phyloP scores from a whole-genome alignment of 2,329 filamentous ascomycete species.

The Sclerotiophoma versabilis region DNA sequence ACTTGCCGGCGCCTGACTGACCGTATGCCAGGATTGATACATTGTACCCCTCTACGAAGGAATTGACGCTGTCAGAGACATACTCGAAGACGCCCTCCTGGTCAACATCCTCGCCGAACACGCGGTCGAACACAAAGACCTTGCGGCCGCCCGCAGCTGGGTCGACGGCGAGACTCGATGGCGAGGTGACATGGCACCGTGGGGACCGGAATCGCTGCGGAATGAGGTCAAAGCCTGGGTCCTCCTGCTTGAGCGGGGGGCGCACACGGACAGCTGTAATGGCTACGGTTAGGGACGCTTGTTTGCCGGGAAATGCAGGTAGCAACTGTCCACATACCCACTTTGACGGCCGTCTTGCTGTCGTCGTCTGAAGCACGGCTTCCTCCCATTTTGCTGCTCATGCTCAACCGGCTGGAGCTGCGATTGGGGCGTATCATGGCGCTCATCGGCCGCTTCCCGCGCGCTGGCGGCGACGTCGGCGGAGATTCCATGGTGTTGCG shows the following conservation, averaged over 20 bases:
- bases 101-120: slow-evolving; percentile 81
- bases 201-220: slow-evolving; percentile 93
- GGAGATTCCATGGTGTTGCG: slow-evolving; percentile 47
- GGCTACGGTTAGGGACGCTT: slow-evolving; percentile 30
- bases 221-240: slow-evolving; percentile 93
- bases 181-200: slow-evolving; percentile 87
- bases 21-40: slow-evolving; percentile 96
- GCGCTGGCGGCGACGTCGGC: slow-evolving; percentile 47
- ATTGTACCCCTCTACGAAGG: slow-evolving; percentile 97
- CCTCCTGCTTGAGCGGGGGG: slow-evolving; percentile 79
- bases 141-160: slow-evolving; percentile 85
- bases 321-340: slow-evolving; percentile 71
- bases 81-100: slow-evolving; percentile 97
- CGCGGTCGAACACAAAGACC: slow-evolving; percentile 94
- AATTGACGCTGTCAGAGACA: slow-evolving; percentile 83
- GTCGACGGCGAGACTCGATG: slow-evolving; percentile 86
- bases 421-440: slow-evolving; percentile 78
- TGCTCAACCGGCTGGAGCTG: slow-evolving; percentile 86
- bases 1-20: slow-evolving; percentile 97
- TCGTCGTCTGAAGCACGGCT: slow-evolving; percentile 92
- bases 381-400: slow-evolving; percentile 76
- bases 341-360: slow-evolving; percentile 89
- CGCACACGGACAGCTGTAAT: slow-evolving; percentile 85
- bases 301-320: slow-evolving; percentile 13
- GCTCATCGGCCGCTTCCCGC: slow-evolving; percentile 74